phyloP scores from a whole-genome alignment of 1,284 basidiomycete species.

The Irpex sp. region DNA sequence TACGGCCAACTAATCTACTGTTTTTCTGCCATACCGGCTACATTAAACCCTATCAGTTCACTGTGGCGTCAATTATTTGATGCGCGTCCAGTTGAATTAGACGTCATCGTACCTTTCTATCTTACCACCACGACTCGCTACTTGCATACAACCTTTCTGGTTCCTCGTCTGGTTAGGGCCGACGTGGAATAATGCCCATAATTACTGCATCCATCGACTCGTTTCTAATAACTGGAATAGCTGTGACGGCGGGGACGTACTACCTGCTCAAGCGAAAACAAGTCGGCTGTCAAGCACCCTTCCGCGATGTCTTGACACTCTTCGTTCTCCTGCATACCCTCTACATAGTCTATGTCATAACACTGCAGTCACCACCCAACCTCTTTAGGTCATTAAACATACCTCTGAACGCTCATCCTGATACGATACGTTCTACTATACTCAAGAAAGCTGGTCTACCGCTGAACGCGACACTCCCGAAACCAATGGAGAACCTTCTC shows the following conservation, averaged over 20 bases:
- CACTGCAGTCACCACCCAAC: conserved; percentile 53
- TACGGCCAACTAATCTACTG: too few relatives aligned
- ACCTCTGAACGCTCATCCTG: conserved; percentile 50
- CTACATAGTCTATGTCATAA: conserved; percentile 45
- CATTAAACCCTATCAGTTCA: too few relatives aligned
- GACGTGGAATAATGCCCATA: conserved; percentile 17
- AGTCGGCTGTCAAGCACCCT: conserved; percentile 12
- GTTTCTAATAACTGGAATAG: conserved; percentile 22
- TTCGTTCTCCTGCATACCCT: conserved; percentile 54
- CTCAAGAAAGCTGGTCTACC: conserved; percentile 32
- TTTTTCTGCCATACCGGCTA: too few relatives aligned
- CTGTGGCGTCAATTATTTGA: too few relatives aligned
- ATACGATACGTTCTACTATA: conserved; percentile 46
- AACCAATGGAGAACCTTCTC: conserved; percentile 48
- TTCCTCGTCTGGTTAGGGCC: too few relatives aligned
- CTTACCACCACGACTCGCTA: neutral
- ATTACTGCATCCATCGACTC: conserved; percentile 26
- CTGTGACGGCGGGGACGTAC: conserved; percentile 19
- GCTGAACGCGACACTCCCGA: conserved; percentile 33
- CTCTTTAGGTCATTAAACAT: conserved; percentile 53
- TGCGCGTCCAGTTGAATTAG: too few relatives aligned
- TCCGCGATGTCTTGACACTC: conserved; percentile 27
- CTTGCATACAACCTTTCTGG: neutral
- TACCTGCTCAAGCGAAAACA: conserved; percentile 17
- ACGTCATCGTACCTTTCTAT: neutral